These are phyloP conservation scores for Ottelia alismoides DNA, from an alignment of 106 monocot species.

Conservation along the genomic window DNA sequence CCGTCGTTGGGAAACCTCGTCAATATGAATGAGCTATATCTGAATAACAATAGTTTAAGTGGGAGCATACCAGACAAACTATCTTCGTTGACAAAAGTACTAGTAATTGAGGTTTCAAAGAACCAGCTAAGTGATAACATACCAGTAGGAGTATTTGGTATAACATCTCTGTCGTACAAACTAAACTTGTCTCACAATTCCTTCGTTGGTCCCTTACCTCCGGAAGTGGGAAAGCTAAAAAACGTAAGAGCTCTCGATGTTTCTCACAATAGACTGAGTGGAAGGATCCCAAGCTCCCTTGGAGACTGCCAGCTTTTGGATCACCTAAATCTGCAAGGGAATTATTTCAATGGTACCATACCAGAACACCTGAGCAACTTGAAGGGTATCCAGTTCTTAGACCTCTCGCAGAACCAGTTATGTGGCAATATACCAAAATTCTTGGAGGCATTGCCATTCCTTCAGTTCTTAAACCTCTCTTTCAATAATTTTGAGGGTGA, in stretches of 20 bases:
- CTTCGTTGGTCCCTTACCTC: background rate
- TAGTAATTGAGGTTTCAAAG: background rate
- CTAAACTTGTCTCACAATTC: background rate
- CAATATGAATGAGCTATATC: background rate
- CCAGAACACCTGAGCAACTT: background rate
- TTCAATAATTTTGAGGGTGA: conserved; percentile 17
- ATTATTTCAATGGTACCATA: background rate
- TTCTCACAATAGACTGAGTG: background rate
- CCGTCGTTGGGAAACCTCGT: background rate
- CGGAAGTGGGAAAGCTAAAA: background rate
- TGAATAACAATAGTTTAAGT: background rate
- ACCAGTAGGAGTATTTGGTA: background rate
- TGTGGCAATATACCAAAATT: background rate
- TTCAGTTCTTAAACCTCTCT: background rate
- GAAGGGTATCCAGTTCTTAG: background rate
- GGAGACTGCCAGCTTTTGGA: background rate
- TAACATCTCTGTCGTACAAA: background rate
- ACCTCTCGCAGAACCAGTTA: background rate
- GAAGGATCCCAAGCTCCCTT: background rate
- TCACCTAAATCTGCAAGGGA: background rate
- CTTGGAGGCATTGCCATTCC: background rate
- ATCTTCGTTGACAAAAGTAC: background rate
- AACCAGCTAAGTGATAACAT: background rate
- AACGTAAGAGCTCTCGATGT: background rate
- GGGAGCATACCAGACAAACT: background rate